A percentile compares a stretch with the other conserved stretches of the same genome.
Evolutionary conservation across 345 rosid genomes (phyloP).

Genomic region (Eucalyptus erythrocorys): DNA sequence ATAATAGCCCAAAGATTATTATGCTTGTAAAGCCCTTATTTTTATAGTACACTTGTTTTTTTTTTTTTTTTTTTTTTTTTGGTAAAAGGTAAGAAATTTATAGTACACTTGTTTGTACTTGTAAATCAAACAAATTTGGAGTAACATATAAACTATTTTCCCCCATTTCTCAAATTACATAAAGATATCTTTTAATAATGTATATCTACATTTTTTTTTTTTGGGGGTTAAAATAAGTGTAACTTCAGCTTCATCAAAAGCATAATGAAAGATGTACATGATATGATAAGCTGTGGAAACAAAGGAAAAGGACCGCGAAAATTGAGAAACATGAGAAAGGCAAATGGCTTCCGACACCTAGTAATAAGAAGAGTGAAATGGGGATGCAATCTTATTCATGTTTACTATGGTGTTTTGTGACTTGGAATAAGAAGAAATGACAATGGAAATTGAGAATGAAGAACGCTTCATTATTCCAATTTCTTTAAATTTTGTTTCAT

Average conservation of each 20-base stretch:
- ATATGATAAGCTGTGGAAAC: background rate
- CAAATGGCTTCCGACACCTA: background rate
- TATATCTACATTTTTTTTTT: no score
- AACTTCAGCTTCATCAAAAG: background rate
- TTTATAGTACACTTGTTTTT: background rate
- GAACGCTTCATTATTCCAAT: background rate
- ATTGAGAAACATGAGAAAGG: background rate
- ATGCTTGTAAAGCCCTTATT: no score
- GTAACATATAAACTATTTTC: no score
- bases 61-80: no score
- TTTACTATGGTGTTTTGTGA: background rate
- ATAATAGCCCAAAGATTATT: accelerated
- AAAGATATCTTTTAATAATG: background rate
- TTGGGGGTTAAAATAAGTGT: background rate
- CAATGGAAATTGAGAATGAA: background rate
- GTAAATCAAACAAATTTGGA: background rate
- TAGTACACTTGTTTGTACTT: background rate
- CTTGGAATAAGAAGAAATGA: background rate
- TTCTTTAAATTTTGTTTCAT: background rate
- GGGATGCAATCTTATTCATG: background rate
- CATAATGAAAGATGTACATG: background rate
- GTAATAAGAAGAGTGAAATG: background rate
- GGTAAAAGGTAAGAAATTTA: no score
- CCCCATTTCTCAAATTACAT: background rate
- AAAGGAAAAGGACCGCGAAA: background rate